Conservation (phyloP, 768 basidiomycete genomes). For the Russula foetens region DNA sequence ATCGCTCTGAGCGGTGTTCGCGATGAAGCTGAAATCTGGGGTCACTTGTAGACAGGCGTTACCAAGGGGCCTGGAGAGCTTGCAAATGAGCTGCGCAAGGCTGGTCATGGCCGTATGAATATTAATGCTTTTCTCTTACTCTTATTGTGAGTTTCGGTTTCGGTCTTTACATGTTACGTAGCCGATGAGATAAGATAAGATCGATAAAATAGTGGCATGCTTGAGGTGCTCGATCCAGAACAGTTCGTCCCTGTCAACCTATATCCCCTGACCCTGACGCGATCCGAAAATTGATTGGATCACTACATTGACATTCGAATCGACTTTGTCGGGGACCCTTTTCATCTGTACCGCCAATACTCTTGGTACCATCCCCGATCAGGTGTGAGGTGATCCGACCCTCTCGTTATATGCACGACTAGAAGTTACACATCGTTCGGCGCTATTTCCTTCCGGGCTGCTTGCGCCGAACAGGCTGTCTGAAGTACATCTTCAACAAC, state of each 20-base stretch:
- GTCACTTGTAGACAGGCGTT: constrained; percentile 83
- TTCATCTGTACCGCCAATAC: constrained; percentile 93
- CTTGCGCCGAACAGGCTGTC: constrained; percentile 68
- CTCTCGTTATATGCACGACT: constrained; percentile 80
- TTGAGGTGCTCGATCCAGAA: constrained; percentile 93
- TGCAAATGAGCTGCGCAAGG: constrained; percentile 80
- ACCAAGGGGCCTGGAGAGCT: constrained; percentile 80
- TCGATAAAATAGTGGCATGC: constrained; percentile 85
- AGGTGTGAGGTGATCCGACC: constrained; percentile 85
- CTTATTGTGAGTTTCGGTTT: constrained; percentile 46
- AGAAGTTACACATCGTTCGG: constrained; percentile 85
- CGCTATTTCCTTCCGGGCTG: constrained; percentile 85
- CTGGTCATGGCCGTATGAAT: constrained; percentile 73
- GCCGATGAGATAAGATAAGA: constrained; percentile 62
- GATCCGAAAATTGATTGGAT: constrained; percentile 40
- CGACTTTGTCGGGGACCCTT: constrained; percentile 77
- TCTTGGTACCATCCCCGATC: constrained; percentile 85
- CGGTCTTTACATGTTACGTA: neutral
- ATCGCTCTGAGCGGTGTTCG: constrained; percentile 90
- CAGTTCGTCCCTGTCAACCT: constrained; percentile 82
- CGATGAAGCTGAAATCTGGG: constrained; percentile 83
- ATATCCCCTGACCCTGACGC: constrained; percentile 28
- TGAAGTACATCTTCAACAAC: constrained; percentile 47
- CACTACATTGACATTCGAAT: constrained; percentile 89
- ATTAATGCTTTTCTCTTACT: too few relatives aligned